Conservation (phyloP, 345 rosid genomes). For the Tarenaya hassleriana region DNA sequence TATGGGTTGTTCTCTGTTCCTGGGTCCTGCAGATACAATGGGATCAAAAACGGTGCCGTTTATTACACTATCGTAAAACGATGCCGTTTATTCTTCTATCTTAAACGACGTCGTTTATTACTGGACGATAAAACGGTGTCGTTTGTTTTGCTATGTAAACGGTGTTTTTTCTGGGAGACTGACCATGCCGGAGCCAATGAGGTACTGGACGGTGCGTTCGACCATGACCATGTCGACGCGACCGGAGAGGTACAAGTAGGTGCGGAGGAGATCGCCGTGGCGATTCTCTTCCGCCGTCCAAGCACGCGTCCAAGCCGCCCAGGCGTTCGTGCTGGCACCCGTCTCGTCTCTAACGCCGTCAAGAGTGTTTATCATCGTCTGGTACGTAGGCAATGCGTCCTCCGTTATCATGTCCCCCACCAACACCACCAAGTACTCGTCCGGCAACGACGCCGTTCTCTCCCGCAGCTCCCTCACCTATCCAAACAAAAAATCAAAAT, state of each 20-base stretch:
- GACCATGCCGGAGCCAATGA: slow-evolving; percentile 70
- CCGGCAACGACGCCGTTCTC: slow-evolving; percentile 48
- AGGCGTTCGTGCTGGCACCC: slow-evolving; percentile 57
- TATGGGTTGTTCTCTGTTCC: slow-evolving; percentile 71
- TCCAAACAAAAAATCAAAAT: too few relatives aligned
- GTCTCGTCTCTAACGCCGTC: slow-evolving; percentile 76
- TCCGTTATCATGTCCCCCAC: slow-evolving; percentile 87
- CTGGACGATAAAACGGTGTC: not conserved
- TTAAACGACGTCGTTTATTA: not conserved
- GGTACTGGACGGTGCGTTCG: slow-evolving; percentile 55
- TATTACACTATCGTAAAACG: too few relatives aligned
- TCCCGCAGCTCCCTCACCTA: slow-evolving; percentile 44
- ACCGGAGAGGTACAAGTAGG: slow-evolving; percentile 60
- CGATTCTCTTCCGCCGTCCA: slow-evolving; percentile 86
- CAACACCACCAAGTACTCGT: slow-evolving; percentile 67
- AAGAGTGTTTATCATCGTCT: slow-evolving; percentile 62
- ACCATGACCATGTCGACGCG: slow-evolving; percentile 67
- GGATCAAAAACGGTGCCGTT: not conserved
- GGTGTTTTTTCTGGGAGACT: too few relatives aligned
- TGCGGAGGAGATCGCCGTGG: slow-evolving; percentile 61
- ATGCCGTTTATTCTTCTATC: not conserved
- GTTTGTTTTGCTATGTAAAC: too few relatives aligned
- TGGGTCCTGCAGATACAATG: slow-evolving; percentile 36
- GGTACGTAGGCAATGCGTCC: slow-evolving; percentile 72
- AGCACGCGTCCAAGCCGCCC: slow-evolving; percentile 69